phyloP scores from a whole-genome alignment of 345 rosid genomes.

The Eutrema yunnanense region DNA sequence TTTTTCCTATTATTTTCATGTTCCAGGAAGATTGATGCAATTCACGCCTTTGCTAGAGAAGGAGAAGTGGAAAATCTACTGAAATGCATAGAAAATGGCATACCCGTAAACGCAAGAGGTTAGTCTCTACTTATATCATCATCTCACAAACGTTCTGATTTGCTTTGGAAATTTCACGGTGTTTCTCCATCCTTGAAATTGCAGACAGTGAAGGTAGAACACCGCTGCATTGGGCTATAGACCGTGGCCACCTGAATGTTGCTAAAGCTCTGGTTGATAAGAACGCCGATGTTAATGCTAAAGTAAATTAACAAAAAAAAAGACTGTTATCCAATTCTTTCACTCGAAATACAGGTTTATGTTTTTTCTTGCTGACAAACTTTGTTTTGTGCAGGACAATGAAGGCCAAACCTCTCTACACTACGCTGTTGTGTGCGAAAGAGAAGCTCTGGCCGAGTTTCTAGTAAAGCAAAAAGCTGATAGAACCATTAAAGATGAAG shows the following conservation, averaged over 20 bases:
- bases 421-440: conserved; percentile 83
- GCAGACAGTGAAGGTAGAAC: conserved; percentile 92
- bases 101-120: conserved; percentile 71
- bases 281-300: conserved; percentile 70
- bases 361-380: not conserved
- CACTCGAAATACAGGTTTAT: not conserved
- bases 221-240: conserved; percentile 95
- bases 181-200: not conserved
- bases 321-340: no score
- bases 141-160: not conserved
- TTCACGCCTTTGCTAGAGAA: conserved; percentile 92
- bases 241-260: conserved; percentile 65
- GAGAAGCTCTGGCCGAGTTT: conserved; percentile 66
- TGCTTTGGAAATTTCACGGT: not conserved
- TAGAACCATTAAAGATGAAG: conserved; percentile 48
- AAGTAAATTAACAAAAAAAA: conserved; percentile 33
- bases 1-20: not conserved
- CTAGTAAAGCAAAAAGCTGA: conserved; percentile 79
- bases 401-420: conserved; percentile 94
- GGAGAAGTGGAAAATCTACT: conserved; percentile 69
- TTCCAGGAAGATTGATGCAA: conserved; percentile 77
- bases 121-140: not conserved
- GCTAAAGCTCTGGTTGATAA: conserved; percentile 52
- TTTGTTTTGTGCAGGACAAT: conserved; percentile 48
- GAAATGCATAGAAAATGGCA: conserved; percentile 65